Evolutionary conservation across 228 moss, liverwort and hornwort species (phyloP), one percentile per base, ranked within the genome.

Genomic region (Sphagnum fallax): DNA sequence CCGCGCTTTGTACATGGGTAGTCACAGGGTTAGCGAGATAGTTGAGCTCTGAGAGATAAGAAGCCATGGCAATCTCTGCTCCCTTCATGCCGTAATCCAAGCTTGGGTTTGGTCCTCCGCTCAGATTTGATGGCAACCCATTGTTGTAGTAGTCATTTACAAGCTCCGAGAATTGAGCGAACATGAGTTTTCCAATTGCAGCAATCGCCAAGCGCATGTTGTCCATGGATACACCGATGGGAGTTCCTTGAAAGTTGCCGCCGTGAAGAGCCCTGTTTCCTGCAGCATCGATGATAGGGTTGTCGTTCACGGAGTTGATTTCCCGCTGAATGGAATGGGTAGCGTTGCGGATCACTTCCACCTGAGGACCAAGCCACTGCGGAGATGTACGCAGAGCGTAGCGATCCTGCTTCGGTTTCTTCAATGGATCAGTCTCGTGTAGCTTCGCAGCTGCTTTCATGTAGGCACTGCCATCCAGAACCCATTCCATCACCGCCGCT

Each of bases 291-390:
- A 65, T 65, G 65, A 65, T 65, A 50, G 65, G 65, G 65, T 65
- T 65, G 65, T 65, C 65, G 65, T 65, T 65, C 47, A 65, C 65
- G 48, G 65, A 65, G 65, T 65, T 65, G 65, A 65, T 65, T n/a
- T 65, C 65, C 50, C 65, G 49, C 32, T 62, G 48, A 16, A 77
- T 77, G 47, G 77, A 61, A 57, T 77, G 77, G 11, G 77, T 77
- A 8, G 65, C 65, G 47, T 65, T 48, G 48, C 65, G 65, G 48
- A 65, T 65, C 10, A 50, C 65, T 50, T 65, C 65, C 64, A 50
- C 57, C 71, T 82, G 82, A 70, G 82, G 82, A 4, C 82, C 82
- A 4, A 82, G 75, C 82, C 82, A 82, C 15, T 82, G 82, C 6
- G 82, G 82, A 4, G 82, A 82, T 60, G 82, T 82, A 0, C 82